A percentile compares a stretch with the other conserved stretches of the same genome.
Conservation (phyloP, 1,284 basidiomycete species). For the Apiotrichum siamense region DNA sequence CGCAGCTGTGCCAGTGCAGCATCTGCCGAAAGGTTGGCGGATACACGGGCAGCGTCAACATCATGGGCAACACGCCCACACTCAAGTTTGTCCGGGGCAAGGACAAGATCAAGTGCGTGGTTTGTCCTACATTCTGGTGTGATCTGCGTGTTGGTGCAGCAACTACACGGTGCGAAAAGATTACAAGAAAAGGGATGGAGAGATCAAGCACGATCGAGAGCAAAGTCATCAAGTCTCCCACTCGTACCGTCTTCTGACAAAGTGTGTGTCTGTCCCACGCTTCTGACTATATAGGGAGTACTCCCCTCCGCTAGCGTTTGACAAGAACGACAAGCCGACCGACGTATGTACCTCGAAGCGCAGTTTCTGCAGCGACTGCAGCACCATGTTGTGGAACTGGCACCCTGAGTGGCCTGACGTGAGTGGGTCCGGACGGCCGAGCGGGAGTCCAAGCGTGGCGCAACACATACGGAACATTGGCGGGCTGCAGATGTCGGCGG, state of each 20-base stretch:
- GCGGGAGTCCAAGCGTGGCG: too few species aligned
- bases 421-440: too few species aligned
- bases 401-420: slow-evolving; percentile 42
- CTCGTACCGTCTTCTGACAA: too few species aligned
- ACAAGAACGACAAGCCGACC: slow-evolving; percentile 35
- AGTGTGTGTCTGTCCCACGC: too few species aligned
- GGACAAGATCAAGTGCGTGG: slow-evolving; percentile 41
- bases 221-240: too few species aligned
- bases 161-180: too few species aligned
- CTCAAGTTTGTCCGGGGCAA: slow-evolving; percentile 41
- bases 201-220: too few species aligned
- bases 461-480: too few species aligned
- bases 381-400: slow-evolving; percentile 45
- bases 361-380: slow-evolving; percentile 42
- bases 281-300: slow-evolving; percentile 29
- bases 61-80: slow-evolving; percentile 45
- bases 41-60: slow-evolving; percentile 45
- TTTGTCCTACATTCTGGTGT: not conserved
- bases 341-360: slow-evolving; percentile 31
- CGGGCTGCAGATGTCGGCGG: too few species aligned
- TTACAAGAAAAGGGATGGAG: too few species aligned
- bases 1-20: slow-evolving; percentile 42
- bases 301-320: slow-evolving; percentile 30
- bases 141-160: too few species aligned
- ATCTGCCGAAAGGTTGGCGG: slow-evolving; percentile 47